Evolutionary conservation across 2,329 filamentous ascomycete species (phyloP).

Genomic region (Colletotrichum gloeosporioides): DNA sequence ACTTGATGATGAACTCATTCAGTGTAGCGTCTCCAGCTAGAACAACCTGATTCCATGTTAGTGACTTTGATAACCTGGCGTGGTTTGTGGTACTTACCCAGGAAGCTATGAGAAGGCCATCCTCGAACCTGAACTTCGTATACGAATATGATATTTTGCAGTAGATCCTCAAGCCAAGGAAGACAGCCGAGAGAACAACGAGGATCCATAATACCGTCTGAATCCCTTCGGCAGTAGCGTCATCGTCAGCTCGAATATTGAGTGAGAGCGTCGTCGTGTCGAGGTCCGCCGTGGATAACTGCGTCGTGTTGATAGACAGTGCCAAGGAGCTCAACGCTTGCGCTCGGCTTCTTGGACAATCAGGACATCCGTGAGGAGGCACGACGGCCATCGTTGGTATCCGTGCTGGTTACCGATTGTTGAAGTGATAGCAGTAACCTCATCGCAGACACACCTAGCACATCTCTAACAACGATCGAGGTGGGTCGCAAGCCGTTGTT

Average conservation of each 20-base stretch:
- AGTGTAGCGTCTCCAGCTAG: constrained; percentile 8
- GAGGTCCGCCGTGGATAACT: background rate
- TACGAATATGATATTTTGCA: constrained; percentile 27
- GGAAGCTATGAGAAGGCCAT: constrained; percentile 27
- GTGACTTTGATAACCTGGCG: background rate
- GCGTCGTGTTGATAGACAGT: background rate
- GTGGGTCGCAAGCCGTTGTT: background rate
- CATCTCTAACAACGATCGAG: background rate
- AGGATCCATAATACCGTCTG: constrained; percentile 24
- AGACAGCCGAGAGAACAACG: constrained; percentile 22
- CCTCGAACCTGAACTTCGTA: constrained; percentile 30
- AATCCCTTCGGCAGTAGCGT: background rate
- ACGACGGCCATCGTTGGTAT: constrained; percentile 16
- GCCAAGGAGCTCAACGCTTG: background rate
- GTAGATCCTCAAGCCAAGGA: constrained; percentile 27
- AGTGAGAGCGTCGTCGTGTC: background rate
- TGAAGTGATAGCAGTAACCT: background rate
- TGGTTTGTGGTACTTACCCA: constrained; percentile 21
- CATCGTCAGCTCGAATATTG: constrained; percentile 9
- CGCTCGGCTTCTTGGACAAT: constrained; percentile 1
- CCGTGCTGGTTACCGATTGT: background rate
- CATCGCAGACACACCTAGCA: background rate
- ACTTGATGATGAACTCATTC: constrained; percentile 20
- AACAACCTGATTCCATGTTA: background rate
- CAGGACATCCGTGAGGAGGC: background rate